phyloP scores from a whole-genome alignment of 257 asterid species.

The Solanum appendiculatum region DNA sequence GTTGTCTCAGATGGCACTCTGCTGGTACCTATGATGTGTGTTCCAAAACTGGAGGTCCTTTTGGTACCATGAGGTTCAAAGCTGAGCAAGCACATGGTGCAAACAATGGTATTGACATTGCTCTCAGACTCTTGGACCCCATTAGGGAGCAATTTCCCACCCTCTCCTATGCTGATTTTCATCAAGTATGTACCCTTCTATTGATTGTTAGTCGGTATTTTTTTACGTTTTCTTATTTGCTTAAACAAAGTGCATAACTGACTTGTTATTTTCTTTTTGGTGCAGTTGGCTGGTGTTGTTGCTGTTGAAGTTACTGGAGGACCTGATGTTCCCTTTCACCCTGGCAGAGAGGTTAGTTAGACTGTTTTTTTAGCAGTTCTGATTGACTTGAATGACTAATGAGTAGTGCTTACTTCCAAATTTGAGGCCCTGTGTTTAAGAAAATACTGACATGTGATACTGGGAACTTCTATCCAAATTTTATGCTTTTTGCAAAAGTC shows the following conservation, averaged over 20 bases:
- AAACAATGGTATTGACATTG: slow-evolving; percentile 65
- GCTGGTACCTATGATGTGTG: slow-evolving; percentile 68
- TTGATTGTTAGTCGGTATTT: not conserved
- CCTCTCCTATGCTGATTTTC: slow-evolving; percentile 59
- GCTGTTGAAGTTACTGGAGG: slow-evolving; percentile 97
- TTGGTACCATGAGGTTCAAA: slow-evolving; percentile 75
- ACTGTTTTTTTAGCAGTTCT: not conserved
- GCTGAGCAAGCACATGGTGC: slow-evolving; percentile 64
- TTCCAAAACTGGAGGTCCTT: slow-evolving; percentile 81
- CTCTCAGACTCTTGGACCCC: slow-evolving; percentile 58
- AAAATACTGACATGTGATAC: not conserved
- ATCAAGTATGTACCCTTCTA: slow-evolving; percentile 35
- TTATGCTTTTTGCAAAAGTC: not conserved
- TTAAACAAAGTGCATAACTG: not conserved
- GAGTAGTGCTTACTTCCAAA: not conserved
- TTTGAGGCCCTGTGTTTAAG: not conserved
- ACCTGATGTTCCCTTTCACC: slow-evolving; percentile 85
- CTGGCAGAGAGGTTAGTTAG: slow-evolving; percentile 57
- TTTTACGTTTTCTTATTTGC: too few species aligned
- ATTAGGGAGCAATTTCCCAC: slow-evolving; percentile 63
- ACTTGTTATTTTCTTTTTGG: not conserved
- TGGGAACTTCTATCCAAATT: not conserved
- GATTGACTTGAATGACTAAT: not conserved
- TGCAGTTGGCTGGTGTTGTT: slow-evolving; percentile 81
- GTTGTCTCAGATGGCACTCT: slow-evolving; percentile 74